Conservation (phyloP, 2,329 filamentous ascomycete genomes). For the Colletotrichum navitas region DNA sequence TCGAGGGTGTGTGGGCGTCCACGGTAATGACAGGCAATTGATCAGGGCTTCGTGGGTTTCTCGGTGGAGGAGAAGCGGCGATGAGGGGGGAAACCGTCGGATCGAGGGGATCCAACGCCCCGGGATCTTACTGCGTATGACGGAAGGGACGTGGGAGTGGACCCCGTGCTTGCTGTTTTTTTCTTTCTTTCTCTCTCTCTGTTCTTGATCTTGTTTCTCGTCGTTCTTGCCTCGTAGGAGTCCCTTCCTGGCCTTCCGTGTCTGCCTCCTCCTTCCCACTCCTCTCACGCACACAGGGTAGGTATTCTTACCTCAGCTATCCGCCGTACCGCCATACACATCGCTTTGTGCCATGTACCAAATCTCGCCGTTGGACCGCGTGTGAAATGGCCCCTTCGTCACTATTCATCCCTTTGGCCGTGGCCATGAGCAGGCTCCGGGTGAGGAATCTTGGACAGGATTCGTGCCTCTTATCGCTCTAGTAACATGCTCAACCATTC, state of each 20-base stretch:
- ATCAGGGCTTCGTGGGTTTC: neutral
- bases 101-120: conserved; percentile 1
- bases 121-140: conserved; percentile 5
- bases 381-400: neutral
- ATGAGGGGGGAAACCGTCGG: neutral
- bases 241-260: conserved; percentile 9
- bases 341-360: conserved; percentile 4
- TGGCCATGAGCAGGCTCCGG: conserved; percentile 9
- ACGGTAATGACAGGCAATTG: conserved; percentile 10
- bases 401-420: neutral
- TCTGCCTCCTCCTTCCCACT: neutral
- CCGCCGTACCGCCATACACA: neutral
- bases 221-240: neutral
- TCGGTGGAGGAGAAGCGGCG: conserved; percentile 13
- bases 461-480: neutral
- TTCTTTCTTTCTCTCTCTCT: neutral
- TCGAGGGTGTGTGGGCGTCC: conserved; percentile 21
- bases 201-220: conserved; percentile 6
- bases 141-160: conserved; percentile 9
- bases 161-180: conserved; percentile 9
- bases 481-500: neutral
- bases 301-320: conserved; percentile 3
- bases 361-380: neutral
- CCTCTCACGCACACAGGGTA: neutral
- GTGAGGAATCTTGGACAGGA: conserved; percentile 5